Base-by-base conservation (phyloP, 2,329 filamentous ascomycete genomes). In the Leptographium wingfieldii region DNA sequence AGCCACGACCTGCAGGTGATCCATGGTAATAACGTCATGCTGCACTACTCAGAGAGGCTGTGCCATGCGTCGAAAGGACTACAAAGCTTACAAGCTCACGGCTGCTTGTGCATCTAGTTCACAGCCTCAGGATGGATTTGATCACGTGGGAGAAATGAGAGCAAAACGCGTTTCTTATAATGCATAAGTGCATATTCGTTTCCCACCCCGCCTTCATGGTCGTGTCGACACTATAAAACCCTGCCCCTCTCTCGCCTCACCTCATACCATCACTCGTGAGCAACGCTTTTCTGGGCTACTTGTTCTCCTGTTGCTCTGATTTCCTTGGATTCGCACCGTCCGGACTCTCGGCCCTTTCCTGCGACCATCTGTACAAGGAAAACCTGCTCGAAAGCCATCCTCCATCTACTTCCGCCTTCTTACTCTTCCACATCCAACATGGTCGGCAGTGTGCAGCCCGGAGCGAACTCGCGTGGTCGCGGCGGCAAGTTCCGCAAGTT, bases 401-500 rank as follows among this genome's bases (percentile, higher is more conserved):
- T 7, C 31, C 22, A 22, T 22, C 22, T 22, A 22, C 2, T 22
- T 22, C 22, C 22, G 22, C 22, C 22, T 22, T 16, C 33, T 11
- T 22, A 10, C 53, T n/a, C 29, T 14, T 25, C 4, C n/a, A 19
- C 35, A 43, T 31, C 9, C 54, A 63, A 51, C 3, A 65, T 64
- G 70, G 72, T 72, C 63, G 70, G 71, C 61, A 70, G 72, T 58
- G 69, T 68, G 63, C 69, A 61, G 63, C 73, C 78, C 52, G 77
- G 76, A 64, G 68, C 72, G 49, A 77, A 72, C 72, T 79, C 86
- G 65, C 82, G 90, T 71, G 91, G 90, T 67, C 88, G 92, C 71
- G 91, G 88, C 68, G 90, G 92, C 74, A 97, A 97, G 77, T 96
- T 92, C 74, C 88, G 85, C 77, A 97, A 96, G 79, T 90, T 87